Base-by-base conservation (phyloP, 495 filamentous ascomycete species). In the Pseudevernia furfuracea region DNA sequence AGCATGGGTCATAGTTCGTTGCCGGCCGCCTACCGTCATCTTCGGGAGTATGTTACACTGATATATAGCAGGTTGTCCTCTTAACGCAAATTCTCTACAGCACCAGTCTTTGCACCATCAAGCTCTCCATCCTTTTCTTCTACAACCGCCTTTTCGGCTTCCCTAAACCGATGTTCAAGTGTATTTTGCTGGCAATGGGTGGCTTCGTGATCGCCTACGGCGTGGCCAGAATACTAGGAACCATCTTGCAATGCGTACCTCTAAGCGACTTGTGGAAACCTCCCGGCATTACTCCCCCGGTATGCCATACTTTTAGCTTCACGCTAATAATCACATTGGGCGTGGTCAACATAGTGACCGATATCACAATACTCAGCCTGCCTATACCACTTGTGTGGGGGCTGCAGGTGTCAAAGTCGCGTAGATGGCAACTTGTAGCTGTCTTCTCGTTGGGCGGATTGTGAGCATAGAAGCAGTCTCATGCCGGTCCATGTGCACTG, bases 331-430 rank as follows among this genome's bases (percentile, higher is more conserved):
- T 43, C 4, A 23, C 59, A 34, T 15, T 23, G 30, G 30, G 41
- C 17, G 15, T 49, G 21, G 10, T 61, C 32, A 61, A 61, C 32
- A 52, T 52, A 7, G 64, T 66, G 23, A 71, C 67, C 36, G 68
- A 72, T 59, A 41, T 74, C 15, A 64, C 62, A 5, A 44, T 74
- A n/a, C 70, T 74, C 52, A 59, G 71, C 19, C 61, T 72, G 58
- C 72, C 72, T 25, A 72, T 74, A 30, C 71, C 70, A 7, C 63
- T 67, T 32, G 62, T 69, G 23, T 68, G 70, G 68, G 69, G 43
- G 46, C 64, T 74, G n/a, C 70, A 70, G 11, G 32, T 61, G 19
- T 52, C 59, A 28, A 25, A 44, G 21, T 12, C 21, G 3, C 59
- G 59, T 34, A 52, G 37, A 25, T 36, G 30, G 30, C 38, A 46